A percentile compares a stretch with the other conserved stretches of the same genome.
Evolutionary conservation across 192 early-diverging fungal genomes (phyloP).

Genomic region (Coemansia erecta): DNA sequence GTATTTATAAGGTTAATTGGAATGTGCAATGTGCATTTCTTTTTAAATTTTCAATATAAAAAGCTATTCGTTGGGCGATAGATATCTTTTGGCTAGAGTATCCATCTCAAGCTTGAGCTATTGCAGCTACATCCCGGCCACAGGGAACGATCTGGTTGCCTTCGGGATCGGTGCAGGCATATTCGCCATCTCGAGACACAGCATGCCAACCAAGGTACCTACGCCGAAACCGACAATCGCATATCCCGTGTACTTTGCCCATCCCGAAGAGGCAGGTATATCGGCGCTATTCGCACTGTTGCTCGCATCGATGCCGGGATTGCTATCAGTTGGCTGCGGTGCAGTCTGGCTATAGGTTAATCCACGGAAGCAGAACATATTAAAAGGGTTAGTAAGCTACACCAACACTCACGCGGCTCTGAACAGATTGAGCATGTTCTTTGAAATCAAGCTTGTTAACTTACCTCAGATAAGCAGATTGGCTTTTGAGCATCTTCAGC

Average conservation of each 20-base stretch:
- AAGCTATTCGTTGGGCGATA: too few relatives aligned
- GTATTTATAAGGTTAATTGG: too few relatives aligned
- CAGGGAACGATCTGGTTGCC: constrained; percentile 43
- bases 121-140: constrained; percentile 10
- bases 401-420: neutral
- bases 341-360: too few relatives aligned
- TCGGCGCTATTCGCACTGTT: neutral
- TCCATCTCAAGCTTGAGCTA: neutral
- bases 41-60: too few relatives aligned
- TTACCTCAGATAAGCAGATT: neutral
- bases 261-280: constrained; percentile 4
- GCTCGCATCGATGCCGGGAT: neutral
- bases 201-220: constrained; percentile 47
- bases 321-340: neutral
- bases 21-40: too few relatives aligned
- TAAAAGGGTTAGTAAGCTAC: neutral
- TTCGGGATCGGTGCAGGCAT: constrained; percentile 19
- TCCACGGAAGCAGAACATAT: too few relatives aligned
- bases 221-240: constrained; percentile 48
- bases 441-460: constrained; percentile 1
- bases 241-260: constrained; percentile 46
- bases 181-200: constrained; percentile 41
- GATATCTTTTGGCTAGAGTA: neutral
- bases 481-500: constrained; percentile 5
- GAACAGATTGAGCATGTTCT: neutral